Base-by-base conservation (phyloP, 306 rosid species). In the Benincasa hispida region DNA sequence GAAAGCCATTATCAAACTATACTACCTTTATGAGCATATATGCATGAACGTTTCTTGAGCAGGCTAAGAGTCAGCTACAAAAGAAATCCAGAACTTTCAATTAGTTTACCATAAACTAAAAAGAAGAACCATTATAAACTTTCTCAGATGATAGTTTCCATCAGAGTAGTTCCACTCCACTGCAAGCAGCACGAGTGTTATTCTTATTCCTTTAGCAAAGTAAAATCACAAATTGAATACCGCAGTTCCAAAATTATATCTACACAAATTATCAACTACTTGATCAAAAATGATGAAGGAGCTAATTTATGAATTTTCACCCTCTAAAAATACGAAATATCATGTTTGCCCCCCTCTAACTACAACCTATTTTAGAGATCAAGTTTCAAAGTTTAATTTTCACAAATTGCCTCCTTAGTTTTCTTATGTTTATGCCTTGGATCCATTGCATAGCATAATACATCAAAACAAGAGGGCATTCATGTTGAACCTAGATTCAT, bases 1-100 rank as follows among this genome's bases (percentile, higher is more conserved):
- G 1, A 86, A 84, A 25, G 96, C 93, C 97, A 91, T 93, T 78
- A 19, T 45, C 24, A 10, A 76, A 76, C 45, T 76, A 30, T 37
- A 28, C 11, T 48, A 10, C 25, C 77, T 78, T 45, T 81, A 63
- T 35, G 62, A 25, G 68, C 48, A 67, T 35, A 37, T 51, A 25
- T 39, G 27, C 70, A 53, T 66, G 82, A 60, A 84, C 76, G 39
- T 75, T 77, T 86, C 76, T 58, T 30, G 68, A 74, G 77, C 35
- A 68, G 42, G 73, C 73, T 3, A 35, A 21, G 14, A 11, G 30
- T 66, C 22, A 7, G 73, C 73, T 66, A 37, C 50, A 35, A 37
- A 66, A 66, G 73, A 37, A 66, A 66, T 42, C 76, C 47, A 32
- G 47, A 54, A 57, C 50, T 42, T 68, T 78, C 25, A 66, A 66